Percentiles rank a stretch among this genome's conserved stretches.
These are phyloP conservation scores for Panicum miliaceum DNA, from an alignment of 176 grass and related monocot species.

Conservation along the genomic window DNA sequence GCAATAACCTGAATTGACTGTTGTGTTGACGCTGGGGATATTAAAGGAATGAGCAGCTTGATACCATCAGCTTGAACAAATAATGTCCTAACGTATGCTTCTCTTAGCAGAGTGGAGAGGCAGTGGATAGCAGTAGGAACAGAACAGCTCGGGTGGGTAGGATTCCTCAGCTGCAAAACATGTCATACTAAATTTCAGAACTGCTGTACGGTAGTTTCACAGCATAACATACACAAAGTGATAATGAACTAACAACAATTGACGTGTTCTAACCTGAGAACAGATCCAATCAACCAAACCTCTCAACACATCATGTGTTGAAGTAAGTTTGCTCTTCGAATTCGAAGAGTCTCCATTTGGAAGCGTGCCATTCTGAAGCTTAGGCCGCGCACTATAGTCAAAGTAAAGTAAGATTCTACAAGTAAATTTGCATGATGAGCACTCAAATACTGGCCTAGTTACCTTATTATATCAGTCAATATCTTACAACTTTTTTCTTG, in stretches of 20 bases:
- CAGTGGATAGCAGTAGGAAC: slow-evolving; percentile 77
- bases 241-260: slow-evolving; percentile 33
- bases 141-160: slow-evolving; percentile 77
- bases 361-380: slow-evolving; percentile 62
- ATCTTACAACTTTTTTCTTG: slow-evolving; percentile 95
- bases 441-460: slow-evolving; percentile 33
- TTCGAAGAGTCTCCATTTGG: slow-evolving; percentile 79
- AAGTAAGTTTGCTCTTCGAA: slow-evolving; percentile 87
- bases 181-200: slow-evolving; percentile 32
- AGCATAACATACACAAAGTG: slow-evolving; percentile 28
- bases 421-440: slow-evolving; percentile 21
- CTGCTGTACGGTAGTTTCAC: slow-evolving; percentile 2
- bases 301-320: slow-evolving; percentile 71
- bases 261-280: slow-evolving; percentile 72
- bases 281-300: slow-evolving; percentile 89
- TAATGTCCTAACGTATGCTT: slow-evolving; percentile 64
- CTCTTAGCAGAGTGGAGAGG: slow-evolving; percentile 71
- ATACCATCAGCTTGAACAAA: slow-evolving; percentile 94
- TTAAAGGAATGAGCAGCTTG: slow-evolving; percentile 89
- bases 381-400: slow-evolving; percentile 67
- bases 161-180: slow-evolving; percentile 85
- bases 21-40: slow-evolving; percentile 87
- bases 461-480: slow-evolving; percentile 87
- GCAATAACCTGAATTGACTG: slow-evolving; percentile 88
- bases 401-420: slow-evolving; percentile 39